phyloP scores from a whole-genome alignment of 345 rosid genomes.

The Rhodamnia rubescens region DNA sequence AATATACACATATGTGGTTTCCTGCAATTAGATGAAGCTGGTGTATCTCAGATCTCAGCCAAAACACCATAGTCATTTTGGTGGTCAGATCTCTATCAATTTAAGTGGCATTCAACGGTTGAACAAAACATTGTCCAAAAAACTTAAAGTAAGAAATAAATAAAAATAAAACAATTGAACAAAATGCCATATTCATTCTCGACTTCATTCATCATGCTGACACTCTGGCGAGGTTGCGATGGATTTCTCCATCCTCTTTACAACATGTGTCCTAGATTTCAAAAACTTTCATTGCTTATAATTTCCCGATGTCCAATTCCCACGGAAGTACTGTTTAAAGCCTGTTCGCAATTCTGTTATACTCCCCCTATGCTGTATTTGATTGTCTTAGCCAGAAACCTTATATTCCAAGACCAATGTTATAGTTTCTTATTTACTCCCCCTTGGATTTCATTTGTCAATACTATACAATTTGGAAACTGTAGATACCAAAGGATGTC shows the following conservation, averaged over 20 bases:
- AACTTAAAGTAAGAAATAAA: background rate
- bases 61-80: background rate
- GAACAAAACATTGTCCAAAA: background rate
- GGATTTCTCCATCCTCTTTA: background rate
- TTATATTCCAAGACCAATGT: background rate
- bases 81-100: background rate
- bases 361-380: background rate
- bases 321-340: background rate
- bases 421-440: background rate
- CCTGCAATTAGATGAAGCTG: background rate
- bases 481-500: background rate
- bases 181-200: background rate
- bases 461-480: background rate
- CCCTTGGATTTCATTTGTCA: background rate
- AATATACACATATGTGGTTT: background rate
- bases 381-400: background rate
- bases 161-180: no score
- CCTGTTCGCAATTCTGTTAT: background rate
- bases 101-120: background rate
- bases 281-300: background rate
- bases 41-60: background rate
- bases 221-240: background rate
- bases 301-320: background rate
- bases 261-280: background rate
- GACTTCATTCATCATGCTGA: background rate